phyloP scores from a whole-genome alignment of 2,329 filamentous ascomycete species.

The Ceratocystis ficicola region DNA sequence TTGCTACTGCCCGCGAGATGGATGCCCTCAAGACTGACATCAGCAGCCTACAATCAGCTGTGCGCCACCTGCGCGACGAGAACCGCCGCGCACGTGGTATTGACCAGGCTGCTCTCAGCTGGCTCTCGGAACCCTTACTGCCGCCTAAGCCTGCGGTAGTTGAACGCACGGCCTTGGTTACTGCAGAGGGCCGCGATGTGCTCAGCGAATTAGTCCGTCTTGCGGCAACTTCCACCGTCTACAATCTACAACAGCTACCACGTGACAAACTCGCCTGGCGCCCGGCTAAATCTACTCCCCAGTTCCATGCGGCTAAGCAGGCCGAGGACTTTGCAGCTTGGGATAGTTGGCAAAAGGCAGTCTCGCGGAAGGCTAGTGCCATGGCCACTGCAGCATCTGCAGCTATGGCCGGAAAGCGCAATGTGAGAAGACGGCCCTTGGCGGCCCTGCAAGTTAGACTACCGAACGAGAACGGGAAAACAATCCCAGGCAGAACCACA shows the following conservation, averaged over 20 bases:
- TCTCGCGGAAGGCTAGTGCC: constrained; percentile 41
- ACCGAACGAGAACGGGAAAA: constrained; percentile 37
- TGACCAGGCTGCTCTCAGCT: constrained; percentile 46
- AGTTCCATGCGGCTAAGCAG: constrained; percentile 54
- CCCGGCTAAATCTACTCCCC: constrained; percentile 49
- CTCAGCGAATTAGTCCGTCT: constrained; percentile 54
- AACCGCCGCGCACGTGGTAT: constrained; percentile 48
- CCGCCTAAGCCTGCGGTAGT: constrained; percentile 39
- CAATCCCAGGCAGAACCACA: constrained; percentile 29
- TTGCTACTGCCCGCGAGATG: constrained; percentile 60
- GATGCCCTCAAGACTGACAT: constrained; percentile 60
- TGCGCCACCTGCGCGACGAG: constrained; percentile 56
- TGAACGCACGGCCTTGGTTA: constrained; percentile 43
- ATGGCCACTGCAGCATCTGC: constrained; percentile 26
- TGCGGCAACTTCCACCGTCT: constrained; percentile 43
- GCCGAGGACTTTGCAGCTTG: constrained; percentile 53
- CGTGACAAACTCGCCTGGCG: constrained; percentile 54
- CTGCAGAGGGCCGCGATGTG: constrained; percentile 50
- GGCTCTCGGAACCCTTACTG: constrained; percentile 51
- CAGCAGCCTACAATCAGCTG: constrained; percentile 48
- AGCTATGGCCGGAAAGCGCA: constrained; percentile 20
- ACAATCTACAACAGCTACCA: constrained; percentile 46
- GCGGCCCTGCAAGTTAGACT: constrained; percentile 42
- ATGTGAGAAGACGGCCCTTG: constrained; percentile 28
- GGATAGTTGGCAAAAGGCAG: constrained; percentile 45